Evolutionary conservation across 2,329 filamentous ascomycete genomes (phyloP).

Genomic region (Aschersonia sp.): DNA sequence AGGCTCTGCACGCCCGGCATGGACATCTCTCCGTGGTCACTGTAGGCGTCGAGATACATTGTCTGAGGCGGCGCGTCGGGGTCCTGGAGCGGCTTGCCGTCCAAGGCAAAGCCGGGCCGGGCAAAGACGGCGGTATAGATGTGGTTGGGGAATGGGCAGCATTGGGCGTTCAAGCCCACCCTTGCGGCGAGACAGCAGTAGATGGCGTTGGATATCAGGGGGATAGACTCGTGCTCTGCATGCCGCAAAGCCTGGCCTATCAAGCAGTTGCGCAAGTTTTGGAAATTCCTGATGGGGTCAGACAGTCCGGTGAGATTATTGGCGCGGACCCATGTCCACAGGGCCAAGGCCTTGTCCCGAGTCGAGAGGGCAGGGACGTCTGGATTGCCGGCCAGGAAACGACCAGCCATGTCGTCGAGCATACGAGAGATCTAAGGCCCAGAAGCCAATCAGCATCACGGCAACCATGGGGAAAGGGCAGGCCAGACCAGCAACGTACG

Average conservation of each 20-base stretch:
- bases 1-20: constrained; percentile 41
- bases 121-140: constrained; percentile 68
- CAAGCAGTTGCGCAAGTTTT: constrained; percentile 74
- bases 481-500: constrained; percentile 25
- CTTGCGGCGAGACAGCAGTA: constrained; percentile 67
- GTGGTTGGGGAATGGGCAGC: constrained; percentile 72
- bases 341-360: constrained; percentile 49
- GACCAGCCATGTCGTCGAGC: constrained; percentile 47
- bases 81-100: constrained; percentile 26
- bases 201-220: constrained; percentile 74
- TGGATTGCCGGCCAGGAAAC: constrained; percentile 38
- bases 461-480: background rate
- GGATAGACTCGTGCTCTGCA: constrained; percentile 62
- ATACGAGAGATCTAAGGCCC: constrained; percentile 39
- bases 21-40: constrained; percentile 51
- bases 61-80: constrained; percentile 22
- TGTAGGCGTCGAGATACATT: constrained; percentile 80
- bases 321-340: constrained; percentile 55
- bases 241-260: constrained; percentile 69
- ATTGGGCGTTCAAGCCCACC: constrained; percentile 61
- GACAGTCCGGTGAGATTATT: constrained; percentile 57
- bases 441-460: background rate
- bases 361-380: constrained; percentile 42
- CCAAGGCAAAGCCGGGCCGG: constrained; percentile 42
- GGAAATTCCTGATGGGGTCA: constrained; percentile 52